Conservation (phyloP, 257 asterid genomes). For the Leptodermis oblonga region DNA sequence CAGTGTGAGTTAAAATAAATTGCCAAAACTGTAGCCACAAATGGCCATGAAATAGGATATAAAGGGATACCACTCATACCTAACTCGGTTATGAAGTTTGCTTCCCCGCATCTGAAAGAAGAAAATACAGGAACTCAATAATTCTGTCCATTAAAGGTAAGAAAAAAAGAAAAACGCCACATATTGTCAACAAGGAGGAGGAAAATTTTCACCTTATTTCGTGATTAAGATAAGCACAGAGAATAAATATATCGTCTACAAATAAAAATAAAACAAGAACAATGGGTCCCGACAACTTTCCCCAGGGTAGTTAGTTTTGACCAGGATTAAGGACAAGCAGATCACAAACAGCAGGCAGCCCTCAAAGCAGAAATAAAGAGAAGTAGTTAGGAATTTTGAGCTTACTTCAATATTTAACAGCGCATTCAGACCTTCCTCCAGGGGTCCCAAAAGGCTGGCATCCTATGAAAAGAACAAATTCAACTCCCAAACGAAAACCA, state of each 20-base stretch:
- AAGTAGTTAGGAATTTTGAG: conserved; percentile 2
- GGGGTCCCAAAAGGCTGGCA: conserved; percentile 51
- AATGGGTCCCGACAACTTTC: neutral
- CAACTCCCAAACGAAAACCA: neutral
- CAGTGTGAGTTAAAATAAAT: neutral
- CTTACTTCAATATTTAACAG: conserved; percentile 88
- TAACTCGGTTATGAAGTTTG: conserved; percentile 91
- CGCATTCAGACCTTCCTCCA: conserved; percentile 90
- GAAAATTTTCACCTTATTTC: neutral
- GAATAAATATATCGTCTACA: neutral
- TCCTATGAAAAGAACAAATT: conserved; percentile 44
- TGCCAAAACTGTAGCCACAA: neutral
- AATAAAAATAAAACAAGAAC: neutral
- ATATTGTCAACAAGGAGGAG: neutral
- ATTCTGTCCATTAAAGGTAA: conserved; percentile 7
- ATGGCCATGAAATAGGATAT: neutral
- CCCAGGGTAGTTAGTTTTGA: neutral
- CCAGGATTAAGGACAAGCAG: neutral
- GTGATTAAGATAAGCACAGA: neutral
- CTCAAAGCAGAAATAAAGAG: neutral
- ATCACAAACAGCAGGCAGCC: neutral
- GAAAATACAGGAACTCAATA: conserved; percentile 9
- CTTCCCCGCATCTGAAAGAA: conserved; percentile 82
- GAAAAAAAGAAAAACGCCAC: neutral
- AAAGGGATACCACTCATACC: conserved; percentile 40